These are phyloP conservation scores for Amoebophrya sp. DNA, from an alignment of 169 alveolate genomes.

Conservation along the genomic window DNA sequence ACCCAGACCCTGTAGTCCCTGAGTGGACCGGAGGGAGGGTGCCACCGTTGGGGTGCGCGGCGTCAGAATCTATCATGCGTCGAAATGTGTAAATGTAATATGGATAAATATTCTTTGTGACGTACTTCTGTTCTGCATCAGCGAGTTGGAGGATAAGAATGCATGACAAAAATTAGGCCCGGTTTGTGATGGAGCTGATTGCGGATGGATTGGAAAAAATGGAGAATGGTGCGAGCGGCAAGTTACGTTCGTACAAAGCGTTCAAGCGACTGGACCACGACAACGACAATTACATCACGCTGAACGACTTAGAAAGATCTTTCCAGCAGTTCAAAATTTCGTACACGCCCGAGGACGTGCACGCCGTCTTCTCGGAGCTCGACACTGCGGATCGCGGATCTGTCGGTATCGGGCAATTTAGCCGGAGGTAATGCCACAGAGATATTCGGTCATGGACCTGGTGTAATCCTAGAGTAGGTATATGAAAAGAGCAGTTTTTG, in stretches of 20 bases:
- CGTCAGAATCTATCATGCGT: no score
- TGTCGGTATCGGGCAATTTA: not conserved
- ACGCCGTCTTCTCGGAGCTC: not conserved
- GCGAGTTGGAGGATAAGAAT: no score
- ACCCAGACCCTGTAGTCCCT: no score
- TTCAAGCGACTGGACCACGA: not conserved
- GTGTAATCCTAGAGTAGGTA: no score
- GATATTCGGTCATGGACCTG: no score
- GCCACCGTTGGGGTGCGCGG: no score
- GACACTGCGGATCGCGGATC: not conserved
- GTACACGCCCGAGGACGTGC: not conserved
- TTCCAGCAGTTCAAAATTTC: slow-evolving; percentile 9
- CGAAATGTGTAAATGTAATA: no score
- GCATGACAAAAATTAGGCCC: not conserved
- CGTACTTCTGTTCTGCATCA: no score
- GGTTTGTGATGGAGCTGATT: not conserved
- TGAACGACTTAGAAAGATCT: not conserved
- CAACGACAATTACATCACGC: not conserved
- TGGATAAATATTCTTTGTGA: no score
- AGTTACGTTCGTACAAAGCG: not conserved
- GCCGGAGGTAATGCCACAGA: not conserved
- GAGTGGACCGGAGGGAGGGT: no score
- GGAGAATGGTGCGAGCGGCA: not conserved
- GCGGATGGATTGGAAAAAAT: not conserved
- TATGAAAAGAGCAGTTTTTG: no score